Base-by-base conservation (phyloP, 2,329 filamentous ascomycete species). In the Monosporascus cannonballus region DNA sequence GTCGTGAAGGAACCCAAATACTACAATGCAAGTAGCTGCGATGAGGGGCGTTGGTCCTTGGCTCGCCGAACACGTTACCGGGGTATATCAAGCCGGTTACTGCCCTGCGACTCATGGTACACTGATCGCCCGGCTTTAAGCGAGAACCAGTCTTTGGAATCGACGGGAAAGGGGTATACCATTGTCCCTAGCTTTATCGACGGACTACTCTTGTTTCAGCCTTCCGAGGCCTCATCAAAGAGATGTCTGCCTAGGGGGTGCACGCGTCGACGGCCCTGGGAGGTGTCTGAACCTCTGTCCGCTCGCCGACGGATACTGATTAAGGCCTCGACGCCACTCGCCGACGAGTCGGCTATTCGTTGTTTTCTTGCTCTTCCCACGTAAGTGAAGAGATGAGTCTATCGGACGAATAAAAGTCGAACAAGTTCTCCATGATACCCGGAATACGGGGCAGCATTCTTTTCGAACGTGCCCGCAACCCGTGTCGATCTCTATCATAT, bases 1-100 rank as follows among this genome's bases (percentile, higher is more conserved):
- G 15, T n/a, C 24, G 20, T 25, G 24, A 22, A 27, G 42, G 8
- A 30, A 46, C 47, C 51, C 50, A 46, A 50, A 51, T 50, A 50
- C 49, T 34, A 48, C 18, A 11, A 14, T 14, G 11, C 30, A 36
- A 3, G 18, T 36, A 39, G 15, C 14, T 46, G 50, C 45, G 47
- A 34, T 34, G 30, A 34, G 38, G 56, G 50, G 54, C 51, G 54
- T 44, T 54, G 56, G 55, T 14, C 53, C 58, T 55, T 59, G 56
- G 55, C 53, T 58, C 51, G 27, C 51, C 53, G 57, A 57, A 58
- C 48, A 55, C 52, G 54, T 48, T 52, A 54, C 44, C 57, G 51
- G 53, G 54, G 52, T 55, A 56, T 60, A 53, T 53, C 41, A 54
- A 56, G 51, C 57, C 52, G 58, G 53, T 55, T 63, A 62, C 59